Evolutionary conservation across 257 asterid genomes (phyloP), one percentile per base, ranked within the genome.

Genomic region (Solanum chiquidenum): DNA sequence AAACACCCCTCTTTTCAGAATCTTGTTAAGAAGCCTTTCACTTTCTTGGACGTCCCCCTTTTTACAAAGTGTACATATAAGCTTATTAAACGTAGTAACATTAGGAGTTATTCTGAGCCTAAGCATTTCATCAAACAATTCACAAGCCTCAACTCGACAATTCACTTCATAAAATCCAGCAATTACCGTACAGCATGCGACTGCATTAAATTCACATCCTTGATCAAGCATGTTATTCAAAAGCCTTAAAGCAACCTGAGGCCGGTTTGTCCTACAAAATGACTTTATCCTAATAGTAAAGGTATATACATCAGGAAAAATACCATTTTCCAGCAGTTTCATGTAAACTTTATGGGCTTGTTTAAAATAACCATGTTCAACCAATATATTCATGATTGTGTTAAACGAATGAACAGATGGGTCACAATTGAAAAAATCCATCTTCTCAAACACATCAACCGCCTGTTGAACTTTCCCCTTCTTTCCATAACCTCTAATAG

Each of bases 301-400:
- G 0, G 98, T 97, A 90, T 93, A 94, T 44, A 94, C 98, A 91
- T 97, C 99, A 37, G 98, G 95, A 14, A 74, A 88, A 89, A 97
- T 90, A 62, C 94, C 93, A 87, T 90, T 95, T 86, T 95, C 98
- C 86, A 92, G 92, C 96, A 97, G 89, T 71, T 95, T 91, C 99
- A 97, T 91, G 86, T 95, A 95, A 87, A 95, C 95, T 79, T 95
- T 95, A 90, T 97, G 99, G 12, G 99, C 98, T 91, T 97, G 98
- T 86, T 91, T 89, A 90, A 91, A 94, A 90, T 91, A 92, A 89
- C 92, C 96, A 90, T 91, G 91, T 38, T 95, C 97, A 62, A 95
- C 96, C 93, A 97, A 93, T 86, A 95, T 86, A 91, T 95, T 97
- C 99, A 95, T 95, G 31, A 97, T 91, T 5, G 91, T 94, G 77